Conservation (phyloP, 495 filamentous ascomycete genomes). For the Haplographium delicatum region DNA sequence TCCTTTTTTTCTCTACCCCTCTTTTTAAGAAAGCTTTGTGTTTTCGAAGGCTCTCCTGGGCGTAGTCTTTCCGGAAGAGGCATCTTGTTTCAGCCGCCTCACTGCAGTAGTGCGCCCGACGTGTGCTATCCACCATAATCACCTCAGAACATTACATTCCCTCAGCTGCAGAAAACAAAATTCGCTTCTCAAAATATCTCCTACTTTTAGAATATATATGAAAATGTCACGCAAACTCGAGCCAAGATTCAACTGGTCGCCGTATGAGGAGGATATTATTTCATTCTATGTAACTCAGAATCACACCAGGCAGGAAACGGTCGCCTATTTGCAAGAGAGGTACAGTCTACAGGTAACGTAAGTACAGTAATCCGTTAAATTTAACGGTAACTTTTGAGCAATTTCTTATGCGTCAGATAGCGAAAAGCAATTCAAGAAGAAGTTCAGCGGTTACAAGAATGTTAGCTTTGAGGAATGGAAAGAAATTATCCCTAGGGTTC, state of each 20-base stretch:
- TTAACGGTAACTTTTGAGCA: slow-evolving; percentile 4
- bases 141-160: slow-evolving; percentile 5
- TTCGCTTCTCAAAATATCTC: slow-evolving; percentile 6
- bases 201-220: neutral
- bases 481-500: slow-evolving; percentile 10
- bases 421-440: slow-evolving; percentile 11
- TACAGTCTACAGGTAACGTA: slow-evolving; percentile 12
- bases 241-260: slow-evolving; percentile 9
- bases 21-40: no score
- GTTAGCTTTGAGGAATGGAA: slow-evolving; percentile 7
- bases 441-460: slow-evolving; percentile 7
- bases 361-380: slow-evolving; percentile 4
- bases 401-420: slow-evolving; percentile 4
- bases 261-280: slow-evolving; percentile 7
- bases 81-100: neutral
- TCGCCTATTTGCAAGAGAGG: slow-evolving; percentile 10
- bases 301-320: slow-evolving; percentile 6
- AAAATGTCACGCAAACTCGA: slow-evolving; percentile 4
- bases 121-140: slow-evolving; percentile 3
- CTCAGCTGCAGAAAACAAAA: neutral
- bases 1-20: no score
- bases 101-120: slow-evolving; percentile 2
- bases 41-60: no score
- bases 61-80: no score
- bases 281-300: slow-evolving; percentile 9